Evolutionary conservation across 2,329 filamentous ascomycete genomes (phyloP).

Genomic region (Claviceps humidiphila): DNA sequence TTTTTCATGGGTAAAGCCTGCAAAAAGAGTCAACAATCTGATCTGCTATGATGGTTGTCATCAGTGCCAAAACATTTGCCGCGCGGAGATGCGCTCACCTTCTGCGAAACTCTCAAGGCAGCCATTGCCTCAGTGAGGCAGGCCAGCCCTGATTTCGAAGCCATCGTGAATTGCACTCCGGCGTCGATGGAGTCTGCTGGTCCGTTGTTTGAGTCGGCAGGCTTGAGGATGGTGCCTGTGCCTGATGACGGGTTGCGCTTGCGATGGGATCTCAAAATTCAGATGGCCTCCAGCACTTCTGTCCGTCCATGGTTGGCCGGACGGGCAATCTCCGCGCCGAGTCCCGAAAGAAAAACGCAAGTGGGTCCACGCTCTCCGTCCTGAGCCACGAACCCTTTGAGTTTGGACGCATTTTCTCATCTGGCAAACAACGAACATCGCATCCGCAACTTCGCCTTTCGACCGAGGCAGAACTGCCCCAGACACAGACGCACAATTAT

Average conservation of each 20-base stretch:
- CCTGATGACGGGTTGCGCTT: constrained; percentile 3
- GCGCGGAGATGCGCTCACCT: constrained; percentile 12
- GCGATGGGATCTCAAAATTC: constrained; percentile 11
- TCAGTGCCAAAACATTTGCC: neutral
- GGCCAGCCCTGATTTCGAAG: constrained; percentile 28
- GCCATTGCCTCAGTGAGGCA: constrained; percentile 41
- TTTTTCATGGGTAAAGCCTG: constrained; percentile 23
- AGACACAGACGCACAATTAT: constrained; percentile 22
- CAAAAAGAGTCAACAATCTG: neutral
- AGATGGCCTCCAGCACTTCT: constrained; percentile 13
- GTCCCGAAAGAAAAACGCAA: constrained; percentile 5
- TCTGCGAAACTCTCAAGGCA: constrained; percentile 31
- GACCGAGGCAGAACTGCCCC: too few species aligned
- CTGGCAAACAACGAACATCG: neutral
- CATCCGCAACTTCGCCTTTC: neutral
- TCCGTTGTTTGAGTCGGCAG: neutral
- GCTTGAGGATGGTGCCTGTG: constrained; percentile 5
- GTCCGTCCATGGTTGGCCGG: neutral
- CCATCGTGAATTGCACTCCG: constrained; percentile 4
- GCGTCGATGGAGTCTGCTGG: neutral
- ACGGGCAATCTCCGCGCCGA: constrained; percentile 15
- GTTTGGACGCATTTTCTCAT: neutral
- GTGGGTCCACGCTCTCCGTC: constrained; percentile 11
- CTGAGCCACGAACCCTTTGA: neutral
- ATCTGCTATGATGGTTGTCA: neutral